phyloP scores from a whole-genome alignment of 352 stramenopile species.

The Aphanomyces cochlioides region DNA sequence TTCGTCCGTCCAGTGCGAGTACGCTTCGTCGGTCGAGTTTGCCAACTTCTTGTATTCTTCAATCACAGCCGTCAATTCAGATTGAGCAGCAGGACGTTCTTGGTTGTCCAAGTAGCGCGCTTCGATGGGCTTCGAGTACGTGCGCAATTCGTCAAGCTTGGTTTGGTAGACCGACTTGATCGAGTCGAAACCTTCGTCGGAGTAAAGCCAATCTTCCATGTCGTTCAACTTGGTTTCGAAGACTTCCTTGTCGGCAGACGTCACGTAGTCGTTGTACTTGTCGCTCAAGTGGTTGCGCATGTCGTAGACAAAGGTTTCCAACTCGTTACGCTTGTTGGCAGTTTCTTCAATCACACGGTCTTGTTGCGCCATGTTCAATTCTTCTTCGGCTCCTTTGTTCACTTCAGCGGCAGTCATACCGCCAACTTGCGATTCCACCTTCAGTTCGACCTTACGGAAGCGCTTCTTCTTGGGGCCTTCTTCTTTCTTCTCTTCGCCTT shows the following conservation, averaged over 20 bases:
- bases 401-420: slow-evolving; percentile 62
- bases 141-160: slow-evolving; percentile 94
- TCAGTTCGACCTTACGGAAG: slow-evolving; percentile 88
- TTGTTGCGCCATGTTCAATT: slow-evolving; percentile 94
- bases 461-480: slow-evolving; percentile 92
- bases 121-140: slow-evolving; percentile 91
- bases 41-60: slow-evolving; percentile 95
- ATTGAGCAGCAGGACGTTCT: slow-evolving; percentile 82
- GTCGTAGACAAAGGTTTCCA: slow-evolving; percentile 99
- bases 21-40: slow-evolving; percentile 90
- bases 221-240: slow-evolving; percentile 88
- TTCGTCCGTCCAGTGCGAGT: slow-evolving; percentile 94
- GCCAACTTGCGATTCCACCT: slow-evolving; percentile 55
- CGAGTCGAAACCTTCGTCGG: slow-evolving; percentile 98
- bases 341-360: slow-evolving; percentile 96
- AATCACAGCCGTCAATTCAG: slow-evolving; percentile 89
- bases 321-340: slow-evolving; percentile 98
- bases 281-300: slow-evolving; percentile 96
- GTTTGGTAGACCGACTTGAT: slow-evolving; percentile 95
- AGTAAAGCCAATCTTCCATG: slow-evolving; percentile 98
- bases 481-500: slow-evolving; percentile 62
- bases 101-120: slow-evolving; percentile 88
- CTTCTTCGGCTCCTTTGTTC: slow-evolving; percentile 72
- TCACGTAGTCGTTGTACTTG: slow-evolving; percentile 82
- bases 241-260: slow-evolving; percentile 80